These are phyloP conservation scores for Myriangium duriaei DNA, from an alignment of 2,329 filamentous ascomycete species.

Conservation along the genomic window DNA sequence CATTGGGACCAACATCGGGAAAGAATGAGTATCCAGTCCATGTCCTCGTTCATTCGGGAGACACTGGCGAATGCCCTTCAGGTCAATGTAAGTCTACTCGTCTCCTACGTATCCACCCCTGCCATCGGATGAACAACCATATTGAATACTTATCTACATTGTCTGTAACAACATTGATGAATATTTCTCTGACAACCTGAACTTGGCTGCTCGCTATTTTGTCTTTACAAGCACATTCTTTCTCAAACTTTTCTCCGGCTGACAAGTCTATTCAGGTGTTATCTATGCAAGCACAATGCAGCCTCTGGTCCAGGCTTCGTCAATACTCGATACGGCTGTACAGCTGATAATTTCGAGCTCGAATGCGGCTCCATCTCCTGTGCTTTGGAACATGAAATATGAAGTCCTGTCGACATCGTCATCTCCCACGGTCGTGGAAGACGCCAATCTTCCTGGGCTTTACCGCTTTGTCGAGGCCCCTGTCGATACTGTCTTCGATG, in stretches of 20 bases:
- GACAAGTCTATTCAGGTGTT: conserved; percentile 37
- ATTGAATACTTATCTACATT: conserved; percentile 99
- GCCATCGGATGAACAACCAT: conserved; percentile 62
- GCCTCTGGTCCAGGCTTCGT: conserved; percentile 22
- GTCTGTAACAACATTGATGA: conserved; percentile 90
- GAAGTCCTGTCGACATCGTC: conserved; percentile 30
- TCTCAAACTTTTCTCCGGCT: conserved; percentile 21
- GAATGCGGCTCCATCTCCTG: conserved; percentile 24
- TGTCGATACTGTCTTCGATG: conserved; percentile 61
- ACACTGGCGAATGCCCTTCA: conserved; percentile 79
- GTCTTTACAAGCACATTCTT: conserved; percentile 9
- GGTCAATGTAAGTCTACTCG: conserved; percentile 68
- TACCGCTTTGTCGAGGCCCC: conserved; percentile 47
- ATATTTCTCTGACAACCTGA: conserved; percentile 83
- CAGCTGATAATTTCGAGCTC: conserved; percentile 28
- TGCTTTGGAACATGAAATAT: conserved; percentile 44
- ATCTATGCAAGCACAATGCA: conserved; percentile 42
- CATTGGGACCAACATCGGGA: conserved; percentile 23
- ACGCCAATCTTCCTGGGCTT: conserved; percentile 28
- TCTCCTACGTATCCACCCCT: conserved; percentile 13
- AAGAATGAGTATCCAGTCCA: conserved; percentile 42
- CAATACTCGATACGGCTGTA: conserved; percentile 30
- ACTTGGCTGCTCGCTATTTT: conserved; percentile 18
- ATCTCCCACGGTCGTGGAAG: conserved; percentile 17
- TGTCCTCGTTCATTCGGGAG: conserved; percentile 66